Evolutionary conservation across 208 protist genomes (phyloP).

Genomic region (Acanthamoeba castellanii): DNA sequence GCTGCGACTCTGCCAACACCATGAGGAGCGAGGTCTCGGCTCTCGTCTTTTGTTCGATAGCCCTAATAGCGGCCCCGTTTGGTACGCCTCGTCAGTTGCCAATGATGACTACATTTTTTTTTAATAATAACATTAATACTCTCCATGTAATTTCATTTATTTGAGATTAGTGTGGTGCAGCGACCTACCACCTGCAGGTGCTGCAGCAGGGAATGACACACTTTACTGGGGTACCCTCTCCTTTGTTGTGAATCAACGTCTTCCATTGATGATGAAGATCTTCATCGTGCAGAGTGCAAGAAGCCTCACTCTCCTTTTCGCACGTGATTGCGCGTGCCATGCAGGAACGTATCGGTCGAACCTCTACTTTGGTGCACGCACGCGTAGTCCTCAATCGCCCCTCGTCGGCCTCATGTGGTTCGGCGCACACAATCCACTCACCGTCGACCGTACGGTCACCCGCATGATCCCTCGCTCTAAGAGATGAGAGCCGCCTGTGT

Average conservation of each 20-base stretch:
- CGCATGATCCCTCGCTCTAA: background rate
- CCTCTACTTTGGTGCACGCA: conserved; percentile 84
- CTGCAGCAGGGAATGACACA: background rate
- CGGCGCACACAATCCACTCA: conserved; percentile 23
- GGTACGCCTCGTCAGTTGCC: too few species aligned
- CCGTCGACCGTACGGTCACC: background rate
- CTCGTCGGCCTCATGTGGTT: conserved; percentile 85
- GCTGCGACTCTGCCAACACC: too few species aligned
- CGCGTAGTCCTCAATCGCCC: conserved; percentile 73
- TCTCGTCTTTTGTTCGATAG: too few species aligned
- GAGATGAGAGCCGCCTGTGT: background rate
- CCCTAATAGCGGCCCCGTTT: too few species aligned
- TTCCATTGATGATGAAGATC: too few species aligned
- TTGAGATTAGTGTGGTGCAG: background rate
- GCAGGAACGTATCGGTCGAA: conserved; percentile 85
- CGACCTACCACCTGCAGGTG: background rate
- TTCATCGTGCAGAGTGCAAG: too few species aligned
- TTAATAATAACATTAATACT: too few species aligned
- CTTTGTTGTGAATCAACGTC: too few species aligned
- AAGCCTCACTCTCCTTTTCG: too few species aligned
- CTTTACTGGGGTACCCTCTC: background rate
- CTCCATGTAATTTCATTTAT: too few species aligned
- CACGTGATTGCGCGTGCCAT: background rate
- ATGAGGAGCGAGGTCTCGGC: too few species aligned
- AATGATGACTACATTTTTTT: too few species aligned